Percentiles rank a stretch among this genome's conserved stretches.
These are phyloP conservation scores for Stachybotrys chartarum DNA, from an alignment of 2,329 filamentous ascomycete genomes.

Conservation along the genomic window DNA sequence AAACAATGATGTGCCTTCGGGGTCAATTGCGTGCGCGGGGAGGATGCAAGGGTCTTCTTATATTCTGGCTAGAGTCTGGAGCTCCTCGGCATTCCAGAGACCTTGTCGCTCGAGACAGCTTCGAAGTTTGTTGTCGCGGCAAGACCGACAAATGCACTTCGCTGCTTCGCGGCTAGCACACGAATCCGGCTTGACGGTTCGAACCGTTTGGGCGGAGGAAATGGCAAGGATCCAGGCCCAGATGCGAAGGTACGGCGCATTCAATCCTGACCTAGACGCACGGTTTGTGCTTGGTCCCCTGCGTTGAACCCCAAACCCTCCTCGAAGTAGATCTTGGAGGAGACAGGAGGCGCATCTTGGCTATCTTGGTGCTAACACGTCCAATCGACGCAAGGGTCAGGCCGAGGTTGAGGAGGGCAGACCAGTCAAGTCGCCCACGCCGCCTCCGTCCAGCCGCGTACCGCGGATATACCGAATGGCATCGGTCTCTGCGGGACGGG, in stretches of 20 bases:
- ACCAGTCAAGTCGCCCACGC: background rate
- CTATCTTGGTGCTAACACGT: background rate
- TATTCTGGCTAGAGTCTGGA: background rate
- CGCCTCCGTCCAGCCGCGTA: background rate
- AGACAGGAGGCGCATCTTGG: background rate
- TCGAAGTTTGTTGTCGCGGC: background rate
- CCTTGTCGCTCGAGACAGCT: background rate
- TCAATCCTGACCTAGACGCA: background rate
- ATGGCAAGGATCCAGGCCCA: background rate
- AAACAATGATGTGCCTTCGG: background rate
- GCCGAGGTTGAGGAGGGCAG: background rate
- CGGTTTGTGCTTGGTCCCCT: background rate
- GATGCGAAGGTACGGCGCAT: background rate
- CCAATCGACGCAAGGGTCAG: background rate
- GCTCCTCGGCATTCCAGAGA: background rate
- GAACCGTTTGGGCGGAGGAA: background rate
- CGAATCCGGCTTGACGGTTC: background rate
- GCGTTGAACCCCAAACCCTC: background rate
- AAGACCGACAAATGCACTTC: background rate
- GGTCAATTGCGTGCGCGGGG: background rate
- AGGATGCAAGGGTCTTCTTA: background rate
- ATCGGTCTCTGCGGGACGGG: background rate
- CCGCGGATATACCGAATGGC: background rate
- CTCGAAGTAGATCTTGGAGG: background rate
- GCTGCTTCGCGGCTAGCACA: background rate